Base-by-base conservation (phyloP, 2,329 filamentous ascomycete genomes). In the Colletotrichum sansevieriae region DNA sequence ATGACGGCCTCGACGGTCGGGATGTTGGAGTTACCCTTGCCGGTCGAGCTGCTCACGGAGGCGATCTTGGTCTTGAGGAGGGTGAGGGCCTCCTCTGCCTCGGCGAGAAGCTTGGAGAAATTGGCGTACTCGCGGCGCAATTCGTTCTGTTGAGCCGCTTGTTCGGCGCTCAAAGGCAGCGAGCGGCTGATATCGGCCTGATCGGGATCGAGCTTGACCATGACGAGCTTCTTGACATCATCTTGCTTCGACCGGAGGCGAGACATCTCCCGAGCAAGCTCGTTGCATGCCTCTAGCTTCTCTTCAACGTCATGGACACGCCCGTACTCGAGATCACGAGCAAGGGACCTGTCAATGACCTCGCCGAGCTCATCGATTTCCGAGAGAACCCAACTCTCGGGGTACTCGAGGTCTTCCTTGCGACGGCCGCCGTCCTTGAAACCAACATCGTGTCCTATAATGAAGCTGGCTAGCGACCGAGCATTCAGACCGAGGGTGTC, bases 1-100 rank as follows among this genome's bases (percentile, higher is more conserved):
- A 95, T 91, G 20, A 99, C 93, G 0, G 94, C 93, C 74, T 98
- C 96, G 10, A 98, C 93, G 0, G 95, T 98, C 0, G 96, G 96
- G 4, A 91, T 87, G 58, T 85, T 84, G 11, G 79, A 75, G 22
- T 75, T 78, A 1, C 76, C 77, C 65, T 80, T 85, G 72, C 83
- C 86, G 47, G 82, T 81, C 3, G 82, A 77, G 56, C 82, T 83
- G 18, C 85, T 86, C 8, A 85, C 84, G 1, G 87, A 81, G 1
- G 91, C 91, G 18, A 98, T 85, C 73, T 91, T 92, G 3, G 94
- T 91, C 74, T 92, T 92, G 33, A 98, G 87, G 55, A 97, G 77
- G 5, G 91, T 91, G 29, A 97, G 83, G 3, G 88, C 90, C 78
- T 97, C 91, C 81, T 99, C 96, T 1, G 92, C 88, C 70, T 96